These are phyloP conservation scores for Gossypium davidsonii DNA, from an alignment of 441 rosid genomes.

Conservation along the genomic window DNA sequence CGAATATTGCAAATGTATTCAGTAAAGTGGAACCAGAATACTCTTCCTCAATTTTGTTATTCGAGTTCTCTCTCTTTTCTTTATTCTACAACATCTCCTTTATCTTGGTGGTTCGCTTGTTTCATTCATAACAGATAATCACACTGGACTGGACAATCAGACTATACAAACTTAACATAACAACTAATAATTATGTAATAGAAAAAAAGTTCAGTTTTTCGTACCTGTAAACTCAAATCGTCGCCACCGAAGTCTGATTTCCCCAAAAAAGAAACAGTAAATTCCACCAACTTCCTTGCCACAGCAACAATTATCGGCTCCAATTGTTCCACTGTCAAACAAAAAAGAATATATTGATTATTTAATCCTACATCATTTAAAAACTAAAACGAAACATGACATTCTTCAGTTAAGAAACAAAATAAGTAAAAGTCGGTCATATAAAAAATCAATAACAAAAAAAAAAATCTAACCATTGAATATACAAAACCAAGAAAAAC, in stretches of 20 bases:
- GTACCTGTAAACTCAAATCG: constrained; percentile 69
- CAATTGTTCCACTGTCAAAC: constrained; percentile 62
- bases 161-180: background rate
- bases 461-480: background rate
- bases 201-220: constrained; percentile 12
- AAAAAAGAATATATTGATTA: constrained; percentile 8
- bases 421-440: background rate
- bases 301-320: constrained; percentile 69
- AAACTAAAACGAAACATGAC: background rate
- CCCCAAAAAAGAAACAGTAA: constrained; percentile 80
- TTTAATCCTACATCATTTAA: background rate
- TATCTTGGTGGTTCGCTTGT: background rate
- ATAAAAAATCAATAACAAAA: background rate
- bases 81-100: background rate
- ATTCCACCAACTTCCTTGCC: constrained; percentile 70
- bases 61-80: background rate
- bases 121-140: background rate
- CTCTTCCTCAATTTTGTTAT: background rate
- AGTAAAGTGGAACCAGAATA: background rate
- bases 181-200: background rate
- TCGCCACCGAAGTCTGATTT: constrained; percentile 43
- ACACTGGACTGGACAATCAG: background rate
- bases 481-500: background rate
- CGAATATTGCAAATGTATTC: background rate
- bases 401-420: constrained; percentile 15